Conservation (phyloP, 208 protist species). For the Crithidia expoeki region DNA sequence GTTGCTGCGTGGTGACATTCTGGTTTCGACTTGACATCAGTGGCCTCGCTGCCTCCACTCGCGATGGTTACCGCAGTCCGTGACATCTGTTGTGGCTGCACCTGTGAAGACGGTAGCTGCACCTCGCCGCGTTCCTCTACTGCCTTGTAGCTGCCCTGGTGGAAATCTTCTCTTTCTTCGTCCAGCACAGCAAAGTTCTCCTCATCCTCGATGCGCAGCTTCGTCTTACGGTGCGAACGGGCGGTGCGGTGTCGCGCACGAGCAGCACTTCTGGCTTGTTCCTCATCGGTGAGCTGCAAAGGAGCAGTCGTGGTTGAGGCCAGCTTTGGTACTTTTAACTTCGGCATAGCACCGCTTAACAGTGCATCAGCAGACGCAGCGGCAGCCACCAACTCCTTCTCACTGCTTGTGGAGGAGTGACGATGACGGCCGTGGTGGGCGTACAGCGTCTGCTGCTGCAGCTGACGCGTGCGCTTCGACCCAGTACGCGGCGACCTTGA, state of each 20-base stretch:
- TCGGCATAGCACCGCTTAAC: too few species aligned
- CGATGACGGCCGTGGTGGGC: not conserved
- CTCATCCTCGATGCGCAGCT: slow-evolving; percentile 15
- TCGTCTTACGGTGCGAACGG: slow-evolving; percentile 13
- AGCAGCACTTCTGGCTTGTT: not conserved
- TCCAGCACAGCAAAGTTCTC: slow-evolving; percentile 13
- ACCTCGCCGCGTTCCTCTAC: too few species aligned
- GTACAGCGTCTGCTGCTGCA: not conserved
- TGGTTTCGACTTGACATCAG: too few species aligned
- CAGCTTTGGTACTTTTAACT: too few species aligned
- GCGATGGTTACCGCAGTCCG: too few species aligned
- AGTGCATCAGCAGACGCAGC: too few species aligned
- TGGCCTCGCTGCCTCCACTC: too few species aligned
- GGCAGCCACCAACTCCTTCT: not conserved
- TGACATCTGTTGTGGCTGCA: too few species aligned
- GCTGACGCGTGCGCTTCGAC: not conserved
- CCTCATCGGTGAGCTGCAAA: not conserved
- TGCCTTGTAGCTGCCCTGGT: not conserved
- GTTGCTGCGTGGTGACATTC: too few species aligned
- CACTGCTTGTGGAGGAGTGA: not conserved
- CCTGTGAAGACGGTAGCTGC: too few species aligned
- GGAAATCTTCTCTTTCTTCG: not conserved
- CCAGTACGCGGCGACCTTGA: not conserved
- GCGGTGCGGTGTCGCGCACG: not conserved
- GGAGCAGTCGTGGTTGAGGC: too few species aligned